Evolutionary conservation across 2,329 filamentous ascomycete species (phyloP), one percentile per base, ranked within the genome.

Genomic region (Coleophoma eucalyptorum): DNA sequence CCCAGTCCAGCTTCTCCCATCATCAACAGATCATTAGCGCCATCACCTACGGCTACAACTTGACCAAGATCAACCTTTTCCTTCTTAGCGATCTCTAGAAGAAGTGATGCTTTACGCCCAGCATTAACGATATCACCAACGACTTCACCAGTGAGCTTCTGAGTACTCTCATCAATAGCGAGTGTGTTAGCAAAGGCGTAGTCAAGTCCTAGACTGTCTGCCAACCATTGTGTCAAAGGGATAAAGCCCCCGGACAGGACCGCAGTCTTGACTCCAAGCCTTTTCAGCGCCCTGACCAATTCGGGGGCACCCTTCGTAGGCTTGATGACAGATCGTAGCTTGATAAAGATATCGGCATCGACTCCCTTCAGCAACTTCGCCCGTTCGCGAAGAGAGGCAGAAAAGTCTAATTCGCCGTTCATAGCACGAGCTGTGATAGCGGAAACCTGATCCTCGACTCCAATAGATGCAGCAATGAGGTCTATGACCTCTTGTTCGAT

Each of bases 401-500:
- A 85, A 61, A 99, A 99, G 67, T 97, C 92, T 34, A 97, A 77
- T 73, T 97, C 92, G 53, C 94, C 94, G 59, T 93, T 86, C 94
- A 99, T 99, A 34, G 94, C 93, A 33, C 91, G 87, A 53, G 87
- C 86, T 0, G 94, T 99, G 60, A 99, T 97, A 62, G 86, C 83
- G 10, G 90, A 88, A 37, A 99, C 93, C 61, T 89, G 76, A 48
- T 84, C 84, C 60, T 90, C 84, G n/a, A 95, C 80, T 48, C 90
- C 89, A 2, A 96, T 83, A 35, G 87, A 87, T 49, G 87, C 84
- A 4, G 94, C 94, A 50, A 99, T 86, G 62, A 97, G 85, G 69
- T 99, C 94, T 65, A 99, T 97, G 54, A 97, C 92, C 73, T 99
- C 94, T 69, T 99, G 92, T 49, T 93, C 88, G 67, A 99, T 97